Conservation (phyloP, 2,329 filamentous ascomycete genomes). For the Fusarium goolgardi region DNA sequence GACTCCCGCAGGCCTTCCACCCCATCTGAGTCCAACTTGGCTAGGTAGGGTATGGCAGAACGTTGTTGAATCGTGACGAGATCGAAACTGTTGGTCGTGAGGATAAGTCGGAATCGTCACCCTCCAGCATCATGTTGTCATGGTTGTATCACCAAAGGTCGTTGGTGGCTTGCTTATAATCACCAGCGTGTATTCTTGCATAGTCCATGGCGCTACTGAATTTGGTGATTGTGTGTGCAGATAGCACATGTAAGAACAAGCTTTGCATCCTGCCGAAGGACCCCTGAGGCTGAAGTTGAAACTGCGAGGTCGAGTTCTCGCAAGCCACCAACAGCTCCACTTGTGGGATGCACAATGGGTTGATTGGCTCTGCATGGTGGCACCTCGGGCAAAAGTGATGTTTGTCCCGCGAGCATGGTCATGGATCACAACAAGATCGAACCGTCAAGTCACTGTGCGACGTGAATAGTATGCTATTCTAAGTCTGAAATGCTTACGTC, state of each 20-base stretch:
- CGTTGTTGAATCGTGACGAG: neutral
- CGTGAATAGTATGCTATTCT: neutral
- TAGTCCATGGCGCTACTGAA: neutral
- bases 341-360: neutral
- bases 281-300: neutral
- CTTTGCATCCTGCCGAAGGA: neutral
- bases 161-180: slow-evolving; percentile 1
- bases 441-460: neutral
- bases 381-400: neutral
- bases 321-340: neutral
- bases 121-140: neutral
- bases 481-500: neutral
- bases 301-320: neutral
- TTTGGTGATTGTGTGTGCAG: neutral
- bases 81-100: neutral
- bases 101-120: no score
- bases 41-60: no score
- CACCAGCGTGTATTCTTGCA: neutral
- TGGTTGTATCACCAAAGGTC: neutral
- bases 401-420: neutral
- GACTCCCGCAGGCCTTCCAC: no score
- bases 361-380: neutral
- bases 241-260: neutral
- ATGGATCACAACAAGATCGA: neutral
- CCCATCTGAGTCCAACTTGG: neutral